Base-by-base conservation (phyloP, 2,329 filamentous ascomycete species). In the Aspergillus sergii region DNA sequence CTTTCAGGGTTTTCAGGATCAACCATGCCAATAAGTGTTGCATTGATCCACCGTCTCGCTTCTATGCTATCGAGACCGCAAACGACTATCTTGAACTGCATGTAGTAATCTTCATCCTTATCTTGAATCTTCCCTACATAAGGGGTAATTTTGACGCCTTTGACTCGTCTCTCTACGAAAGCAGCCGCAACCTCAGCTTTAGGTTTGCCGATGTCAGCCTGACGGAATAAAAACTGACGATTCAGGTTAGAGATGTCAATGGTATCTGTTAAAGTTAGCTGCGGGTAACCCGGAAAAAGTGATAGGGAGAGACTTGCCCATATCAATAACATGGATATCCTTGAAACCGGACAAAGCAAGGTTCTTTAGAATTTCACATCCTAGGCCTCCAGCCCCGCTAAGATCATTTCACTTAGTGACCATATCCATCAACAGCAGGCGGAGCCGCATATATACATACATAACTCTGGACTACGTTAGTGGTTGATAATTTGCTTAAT, bases 161-260 rank as follows among this genome's bases (percentile, higher is more conserved):
- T 91, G 41, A 98, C 93, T 61, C 96, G 87, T 72, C 87, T 89
- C 84, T 96, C 91, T 48, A 99, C 94, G 72, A 98, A 98, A 12
- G 86, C 86, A 10, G 95, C 95, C 4, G 95, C 95, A 50, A 97
- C 92, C 74, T 95, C 92, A 57, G 96, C 95, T 80, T 99, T 99
- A 70, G 86, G 92, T 73, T 93, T 94, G 43, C 96, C 95, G 32
- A 99, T 94, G 76, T 99, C 95, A 64, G 88, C 84, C 71, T 94
- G 87, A 26, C 95, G 92, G 80, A 99, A 99, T 63, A 99, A 88
- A 75, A 99, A 99, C 73, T 99, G 95, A 48, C 95, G 91, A 79
- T 99, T 99, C 26, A 99, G 86, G 77, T 99, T 99, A 57, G 94
- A 97, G 64, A 99, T 94, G 75, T 99, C 95, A 78, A 99, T 99